Evolutionary conservation across 2,329 filamentous ascomycete genomes (phyloP).

Genomic region (Pseudomassariella vexata): DNA sequence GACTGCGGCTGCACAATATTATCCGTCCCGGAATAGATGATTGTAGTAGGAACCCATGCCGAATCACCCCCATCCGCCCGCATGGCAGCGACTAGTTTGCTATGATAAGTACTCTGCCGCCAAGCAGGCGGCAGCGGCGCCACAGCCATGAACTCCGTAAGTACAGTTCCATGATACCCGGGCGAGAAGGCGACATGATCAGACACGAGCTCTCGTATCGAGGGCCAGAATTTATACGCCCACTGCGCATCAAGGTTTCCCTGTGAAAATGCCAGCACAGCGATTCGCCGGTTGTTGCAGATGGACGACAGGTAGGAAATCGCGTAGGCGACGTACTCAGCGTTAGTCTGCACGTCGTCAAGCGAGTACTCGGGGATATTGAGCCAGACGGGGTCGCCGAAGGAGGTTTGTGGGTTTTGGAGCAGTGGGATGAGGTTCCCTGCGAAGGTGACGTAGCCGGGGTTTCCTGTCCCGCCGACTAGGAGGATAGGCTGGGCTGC

Average conservation of each 20-base stretch:
- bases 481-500: constrained; percentile 42
- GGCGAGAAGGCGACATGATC: constrained; percentile 47
- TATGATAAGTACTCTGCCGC: constrained; percentile 38
- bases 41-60: constrained; percentile 49
- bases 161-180: constrained; percentile 34
- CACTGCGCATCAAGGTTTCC: constrained; percentile 49
- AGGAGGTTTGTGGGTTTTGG: constrained; percentile 21
- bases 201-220: constrained; percentile 33
- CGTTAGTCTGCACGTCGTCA: constrained; percentile 41
- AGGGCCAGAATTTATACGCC: constrained; percentile 53
- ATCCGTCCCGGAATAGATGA: constrained; percentile 41
- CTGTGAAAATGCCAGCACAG: constrained; percentile 43
- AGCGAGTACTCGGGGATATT: constrained; percentile 44
- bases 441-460: constrained; percentile 36
- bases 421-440: constrained; percentile 45
- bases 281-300: constrained; percentile 31
- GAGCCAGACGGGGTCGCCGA: constrained; percentile 47
- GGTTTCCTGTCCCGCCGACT: constrained; percentile 45
- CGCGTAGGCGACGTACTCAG: constrained; percentile 51
- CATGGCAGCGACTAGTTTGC: constrained; percentile 33
- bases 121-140: constrained; percentile 41
- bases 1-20: constrained; percentile 45
- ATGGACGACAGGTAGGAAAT: constrained; percentile 47
- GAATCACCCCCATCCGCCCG: constrained; percentile 39
- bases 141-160: constrained; percentile 28